These are phyloP conservation scores for Geotrichum klebahnii DNA, from an alignment of 1,139 yeast genomes.

Conservation along the genomic window DNA sequence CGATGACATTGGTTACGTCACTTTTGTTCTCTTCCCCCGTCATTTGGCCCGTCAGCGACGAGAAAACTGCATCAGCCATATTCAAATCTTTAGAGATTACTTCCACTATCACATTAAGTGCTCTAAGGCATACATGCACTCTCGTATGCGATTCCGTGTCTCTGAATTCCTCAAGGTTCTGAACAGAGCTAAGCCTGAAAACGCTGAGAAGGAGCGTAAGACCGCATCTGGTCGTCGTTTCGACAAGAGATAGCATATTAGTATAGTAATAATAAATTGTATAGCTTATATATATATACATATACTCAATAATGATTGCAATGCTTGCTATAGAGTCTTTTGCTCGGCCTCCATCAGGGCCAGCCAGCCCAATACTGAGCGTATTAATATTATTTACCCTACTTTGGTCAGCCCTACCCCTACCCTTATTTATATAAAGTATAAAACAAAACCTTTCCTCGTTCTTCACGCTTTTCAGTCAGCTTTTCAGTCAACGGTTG, in stretches of 20 bases:
- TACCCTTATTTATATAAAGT: neutral
- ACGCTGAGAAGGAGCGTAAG: conserved; percentile 73
- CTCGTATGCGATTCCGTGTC: conserved; percentile 95
- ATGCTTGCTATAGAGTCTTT: too few relatives aligned
- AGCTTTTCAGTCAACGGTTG: neutral
- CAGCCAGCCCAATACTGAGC: too few relatives aligned
- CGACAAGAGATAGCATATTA: conserved; percentile 33
- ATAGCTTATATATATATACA: neutral
- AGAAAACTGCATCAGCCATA: conserved; percentile 81
- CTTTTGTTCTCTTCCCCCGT: conserved; percentile 58
- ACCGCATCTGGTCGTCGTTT: conserved; percentile 83
- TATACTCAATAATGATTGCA: too few relatives aligned
- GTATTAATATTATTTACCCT: neutral
- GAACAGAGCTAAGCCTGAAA: conserved; percentile 95
- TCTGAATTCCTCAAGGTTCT: conserved; percentile 89
- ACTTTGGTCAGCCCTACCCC: neutral
- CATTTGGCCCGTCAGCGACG: conserved; percentile 70
- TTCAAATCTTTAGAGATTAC: conserved; percentile 88
- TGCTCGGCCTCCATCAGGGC: too few relatives aligned
- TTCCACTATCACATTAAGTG: conserved; percentile 98
- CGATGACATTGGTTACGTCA: conserved; percentile 43
- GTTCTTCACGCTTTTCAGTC: neutral
- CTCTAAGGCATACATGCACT: conserved; percentile 96
- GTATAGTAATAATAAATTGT: neutral
- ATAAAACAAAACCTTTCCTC: neutral